Percentiles rank a stretch among this genome's conserved stretches.
phyloP scores from a whole-genome alignment of 1,284 basidiomycete species.

The Boletus mariae region DNA sequence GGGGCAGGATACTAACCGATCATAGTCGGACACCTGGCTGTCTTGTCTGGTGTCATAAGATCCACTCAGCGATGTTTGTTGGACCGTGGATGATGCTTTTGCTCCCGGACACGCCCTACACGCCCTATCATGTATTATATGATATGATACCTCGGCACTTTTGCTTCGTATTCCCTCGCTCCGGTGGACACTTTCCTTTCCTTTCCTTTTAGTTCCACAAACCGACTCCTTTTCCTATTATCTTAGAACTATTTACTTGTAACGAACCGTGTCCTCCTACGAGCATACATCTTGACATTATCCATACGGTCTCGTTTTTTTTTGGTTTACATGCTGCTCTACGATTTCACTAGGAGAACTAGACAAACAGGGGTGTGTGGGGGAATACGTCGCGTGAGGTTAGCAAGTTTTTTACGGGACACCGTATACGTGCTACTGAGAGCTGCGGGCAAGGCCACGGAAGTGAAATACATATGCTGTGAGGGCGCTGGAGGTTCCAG shows the following conservation, averaged over 20 bases:
- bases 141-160: background rate
- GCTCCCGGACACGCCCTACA: background rate
- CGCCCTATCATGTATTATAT: background rate
- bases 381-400: no score
- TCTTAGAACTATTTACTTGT: background rate
- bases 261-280: background rate
- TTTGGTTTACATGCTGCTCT: background rate
- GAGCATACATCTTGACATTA: background rate
- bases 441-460: no score
- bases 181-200: background rate
- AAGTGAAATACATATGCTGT: no score
- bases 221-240: background rate
- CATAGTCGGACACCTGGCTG: constrained; percentile 4
- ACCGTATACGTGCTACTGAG: no score
- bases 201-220: background rate
- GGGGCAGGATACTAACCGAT: constrained; percentile 17
- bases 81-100: constrained; percentile 8
- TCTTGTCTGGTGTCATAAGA: constrained; percentile 5
- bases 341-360: background rate
- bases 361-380: no score
- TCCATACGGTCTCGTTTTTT: background rate
- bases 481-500: no score
- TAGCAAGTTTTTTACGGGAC: no score
- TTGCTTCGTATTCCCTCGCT: background rate
- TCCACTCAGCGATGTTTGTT: constrained; percentile 11